Evolutionary conservation across 306 rosid genomes (phyloP).

Genomic region (Malus orientalis): DNA sequence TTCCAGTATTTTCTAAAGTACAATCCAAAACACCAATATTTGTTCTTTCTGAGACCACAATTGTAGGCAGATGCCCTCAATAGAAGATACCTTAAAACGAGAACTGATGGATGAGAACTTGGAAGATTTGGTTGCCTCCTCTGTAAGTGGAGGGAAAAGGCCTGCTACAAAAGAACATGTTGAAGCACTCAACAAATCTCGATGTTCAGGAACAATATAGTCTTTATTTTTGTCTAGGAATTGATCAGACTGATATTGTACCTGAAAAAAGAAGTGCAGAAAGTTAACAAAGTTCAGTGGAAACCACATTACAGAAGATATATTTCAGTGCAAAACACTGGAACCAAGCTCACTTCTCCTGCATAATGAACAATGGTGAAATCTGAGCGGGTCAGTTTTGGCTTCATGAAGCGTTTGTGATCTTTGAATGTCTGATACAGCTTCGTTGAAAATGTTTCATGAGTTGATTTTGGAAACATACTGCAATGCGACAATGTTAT

Average conservation of each 20-base stretch:
- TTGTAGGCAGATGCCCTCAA: not conserved
- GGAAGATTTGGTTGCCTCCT: slow-evolving; percentile 67
- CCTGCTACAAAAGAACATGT: slow-evolving; percentile 73
- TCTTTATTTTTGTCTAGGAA: slow-evolving; percentile 93
- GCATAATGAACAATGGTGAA: slow-evolving; percentile 82
- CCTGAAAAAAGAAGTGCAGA: slow-evolving; percentile 50
- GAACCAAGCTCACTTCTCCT: slow-evolving; percentile 65
- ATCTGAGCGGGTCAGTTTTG: slow-evolving; percentile 81
- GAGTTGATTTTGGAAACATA: slow-evolving; percentile 91
- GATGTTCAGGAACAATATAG: slow-evolving; percentile 92
- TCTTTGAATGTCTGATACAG: slow-evolving; percentile 85
- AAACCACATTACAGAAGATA: slow-evolving; percentile 4
- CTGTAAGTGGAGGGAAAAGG: slow-evolving; percentile 73
- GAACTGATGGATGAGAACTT: slow-evolving; percentile 94
- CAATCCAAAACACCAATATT: not conserved
- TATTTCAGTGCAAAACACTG: slow-evolving; percentile 13
- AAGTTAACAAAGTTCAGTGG: slow-evolving; percentile 9
- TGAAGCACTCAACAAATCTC: slow-evolving; percentile 78
- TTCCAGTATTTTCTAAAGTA: not conserved
- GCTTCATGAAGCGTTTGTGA: slow-evolving; percentile 83
- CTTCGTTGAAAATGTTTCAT: slow-evolving; percentile 79
- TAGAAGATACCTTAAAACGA: slow-evolving; percentile 67
- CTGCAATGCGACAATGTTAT: slow-evolving; percentile 32
- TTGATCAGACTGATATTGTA: slow-evolving; percentile 77
- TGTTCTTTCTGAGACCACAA: not conserved